These are phyloP conservation scores for Artemisia annua DNA, from an alignment of 129 eudicot species.

Conservation along the genomic window DNA sequence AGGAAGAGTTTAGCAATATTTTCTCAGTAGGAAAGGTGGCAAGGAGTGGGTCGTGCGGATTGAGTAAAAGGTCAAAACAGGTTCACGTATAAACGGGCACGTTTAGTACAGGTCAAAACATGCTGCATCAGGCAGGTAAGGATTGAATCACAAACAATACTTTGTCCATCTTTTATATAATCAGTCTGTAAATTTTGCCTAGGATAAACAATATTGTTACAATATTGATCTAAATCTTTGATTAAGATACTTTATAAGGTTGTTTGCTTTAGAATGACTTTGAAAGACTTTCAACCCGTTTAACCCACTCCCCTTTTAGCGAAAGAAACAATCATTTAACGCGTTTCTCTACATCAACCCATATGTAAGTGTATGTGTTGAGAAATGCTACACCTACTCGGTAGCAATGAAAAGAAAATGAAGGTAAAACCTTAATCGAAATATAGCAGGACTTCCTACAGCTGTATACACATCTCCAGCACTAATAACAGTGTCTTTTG, in stretches of 20 bases:
- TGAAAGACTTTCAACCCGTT: not conserved
- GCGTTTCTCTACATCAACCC: not conserved
- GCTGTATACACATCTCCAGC: constrained; percentile 75
- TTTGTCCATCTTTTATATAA: no score
- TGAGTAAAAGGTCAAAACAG: not conserved
- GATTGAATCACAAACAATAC: not conserved
- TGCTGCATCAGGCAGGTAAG: not conserved
- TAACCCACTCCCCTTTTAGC: no score
- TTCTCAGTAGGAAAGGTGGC: not conserved
- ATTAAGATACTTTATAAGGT: not conserved
- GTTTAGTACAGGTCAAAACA: not conserved
- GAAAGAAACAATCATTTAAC: not conserved
- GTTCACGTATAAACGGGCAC: no score
- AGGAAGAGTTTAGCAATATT: constrained; percentile 1
- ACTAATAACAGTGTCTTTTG: constrained; percentile 41
- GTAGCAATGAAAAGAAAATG: not conserved
- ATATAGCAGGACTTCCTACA: constrained; percentile 53
- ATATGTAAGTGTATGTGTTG: not conserved
- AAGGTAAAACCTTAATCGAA: constrained; percentile 74
- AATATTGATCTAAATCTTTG: not conserved
- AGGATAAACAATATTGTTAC: no score
- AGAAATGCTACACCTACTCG: not conserved
- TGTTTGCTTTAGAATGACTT: not conserved
- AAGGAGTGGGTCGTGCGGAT: not conserved
- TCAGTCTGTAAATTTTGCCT: no score